Conservation (phyloP, 257 asterid genomes). For the Capsicum pubescens region DNA sequence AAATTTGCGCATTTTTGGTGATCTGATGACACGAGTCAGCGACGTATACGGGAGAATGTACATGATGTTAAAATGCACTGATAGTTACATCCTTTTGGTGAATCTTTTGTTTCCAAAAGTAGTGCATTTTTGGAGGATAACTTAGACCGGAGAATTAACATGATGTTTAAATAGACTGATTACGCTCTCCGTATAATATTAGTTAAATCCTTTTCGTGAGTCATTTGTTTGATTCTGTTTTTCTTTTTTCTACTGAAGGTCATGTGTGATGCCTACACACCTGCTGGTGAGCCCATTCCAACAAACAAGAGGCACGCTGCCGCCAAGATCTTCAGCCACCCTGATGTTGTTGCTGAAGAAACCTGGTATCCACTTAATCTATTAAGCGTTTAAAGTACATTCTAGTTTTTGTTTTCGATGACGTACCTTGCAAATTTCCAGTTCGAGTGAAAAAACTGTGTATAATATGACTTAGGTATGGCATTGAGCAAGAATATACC, state of each 20-base stretch:
- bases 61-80: neutral
- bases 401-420: neutral
- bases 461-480: constrained; percentile 57
- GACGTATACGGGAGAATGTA: neutral
- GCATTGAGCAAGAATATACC: constrained; percentile 98
- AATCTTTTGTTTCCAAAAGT: neutral
- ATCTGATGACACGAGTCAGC: too few species aligned
- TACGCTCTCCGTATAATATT: neutral
- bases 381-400: neutral
- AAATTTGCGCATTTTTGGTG: neutral
- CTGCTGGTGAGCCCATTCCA: constrained; percentile 91
- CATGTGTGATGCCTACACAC: constrained; percentile 91
- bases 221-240: neutral
- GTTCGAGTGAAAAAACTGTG: neutral
- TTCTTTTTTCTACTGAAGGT: constrained; percentile 49
- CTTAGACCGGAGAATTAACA: neutral
- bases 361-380: constrained; percentile 58
- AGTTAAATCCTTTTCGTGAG: neutral
- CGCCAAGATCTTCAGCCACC: constrained; percentile 74
- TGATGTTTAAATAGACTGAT: neutral
- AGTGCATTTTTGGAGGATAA: neutral
- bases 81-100: neutral
- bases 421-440: neutral
- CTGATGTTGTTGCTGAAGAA: constrained; percentile 70
- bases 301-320: constrained; percentile 80